Evolutionary conservation across 805 yeast genomes (phyloP).

Genomic region (Ogataea corticis): DNA sequence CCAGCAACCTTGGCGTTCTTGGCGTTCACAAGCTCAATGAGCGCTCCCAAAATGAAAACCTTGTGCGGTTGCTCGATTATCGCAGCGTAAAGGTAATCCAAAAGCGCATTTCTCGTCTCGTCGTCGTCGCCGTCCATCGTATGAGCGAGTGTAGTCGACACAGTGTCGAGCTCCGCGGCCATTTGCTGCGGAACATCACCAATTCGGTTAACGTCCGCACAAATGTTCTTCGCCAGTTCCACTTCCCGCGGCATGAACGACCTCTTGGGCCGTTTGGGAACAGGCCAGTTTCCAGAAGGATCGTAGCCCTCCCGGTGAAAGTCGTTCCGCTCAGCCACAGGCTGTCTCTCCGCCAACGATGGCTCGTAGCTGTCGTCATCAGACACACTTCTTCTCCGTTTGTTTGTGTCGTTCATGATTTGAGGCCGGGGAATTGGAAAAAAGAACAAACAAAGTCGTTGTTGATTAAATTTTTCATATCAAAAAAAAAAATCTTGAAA

Average conservation of each 20-base stretch:
- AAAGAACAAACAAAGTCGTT: too few species aligned
- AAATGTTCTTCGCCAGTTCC: slow-evolving; percentile 46
- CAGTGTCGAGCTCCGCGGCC: slow-evolving; percentile 58
- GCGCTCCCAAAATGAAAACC: slow-evolving; percentile 65
- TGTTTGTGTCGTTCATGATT: slow-evolving; percentile 15
- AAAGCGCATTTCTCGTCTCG: slow-evolving; percentile 55
- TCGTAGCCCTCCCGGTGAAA: not conserved
- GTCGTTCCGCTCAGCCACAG: not conserved
- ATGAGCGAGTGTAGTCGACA: slow-evolving; percentile 63
- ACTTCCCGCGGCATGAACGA: slow-evolving; percentile 19
- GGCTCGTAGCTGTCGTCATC: slow-evolving; percentile 24
- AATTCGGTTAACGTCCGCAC: slow-evolving; percentile 53
- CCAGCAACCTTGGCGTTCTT: slow-evolving; percentile 66
- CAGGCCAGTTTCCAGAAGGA: not conserved
- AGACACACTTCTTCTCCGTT: slow-evolving; percentile 20
- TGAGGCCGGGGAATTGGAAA: not conserved
- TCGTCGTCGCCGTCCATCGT: slow-evolving; percentile 66
- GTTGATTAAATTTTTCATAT: not conserved
- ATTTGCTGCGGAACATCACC: slow-evolving; percentile 48
- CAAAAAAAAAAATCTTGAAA: not conserved
- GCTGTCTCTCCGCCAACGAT: slow-evolving; percentile 8
- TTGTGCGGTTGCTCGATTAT: slow-evolving; percentile 91
- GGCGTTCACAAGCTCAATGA: slow-evolving; percentile 66
- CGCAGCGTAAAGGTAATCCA: slow-evolving; percentile 67
- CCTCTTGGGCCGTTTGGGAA: slow-evolving; percentile 18